A percentile compares a stretch with the other conserved stretches of the same genome.
phyloP scores from a whole-genome alignment of 1,284 basidiomycete genomes.

The Thecaphora frezii region DNA sequence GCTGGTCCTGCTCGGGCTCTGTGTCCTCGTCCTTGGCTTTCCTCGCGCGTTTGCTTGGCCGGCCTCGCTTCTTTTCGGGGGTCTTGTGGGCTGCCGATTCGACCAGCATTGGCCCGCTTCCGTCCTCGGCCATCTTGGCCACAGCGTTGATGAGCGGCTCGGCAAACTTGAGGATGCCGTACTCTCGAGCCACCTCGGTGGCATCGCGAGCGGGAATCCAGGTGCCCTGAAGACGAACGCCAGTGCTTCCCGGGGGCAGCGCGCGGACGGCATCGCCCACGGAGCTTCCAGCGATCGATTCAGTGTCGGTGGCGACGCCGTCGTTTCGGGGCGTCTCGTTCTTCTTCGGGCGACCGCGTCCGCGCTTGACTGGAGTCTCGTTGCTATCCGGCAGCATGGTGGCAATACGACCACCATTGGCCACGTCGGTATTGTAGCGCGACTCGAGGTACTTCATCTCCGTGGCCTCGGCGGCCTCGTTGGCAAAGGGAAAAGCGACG shows the following conservation, averaged over 20 bases:
- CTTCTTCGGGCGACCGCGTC: conserved; percentile 34
- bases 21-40: conserved; percentile 11
- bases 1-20: background rate
- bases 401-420: conserved; percentile 74
- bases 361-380: conserved; percentile 36
- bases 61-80: background rate
- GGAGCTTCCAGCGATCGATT: conserved; percentile 13
- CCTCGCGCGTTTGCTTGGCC: conserved; percentile 11
- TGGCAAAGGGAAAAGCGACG: conserved; percentile 85
- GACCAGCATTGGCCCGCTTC: conserved; percentile 38
- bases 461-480: conserved; percentile 74
- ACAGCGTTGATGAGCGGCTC: conserved; percentile 70
- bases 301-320: conserved; percentile 20
- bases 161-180: conserved; percentile 68
- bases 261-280: conserved; percentile 17
- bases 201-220: conserved; percentile 82
- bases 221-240: conserved; percentile 75
- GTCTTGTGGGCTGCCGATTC: conserved; percentile 2
- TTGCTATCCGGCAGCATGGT: conserved; percentile 61
- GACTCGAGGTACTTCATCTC: conserved; percentile 84
- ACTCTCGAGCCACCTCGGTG: conserved; percentile 67
- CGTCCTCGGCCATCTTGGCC: conserved; percentile 68
- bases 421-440: conserved; percentile 74
- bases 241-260: conserved; percentile 51
- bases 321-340: conserved; percentile 26